phyloP scores from a whole-genome alignment of 352 stramenopile genomes.

The Paralagenidium karlingii region DNA sequence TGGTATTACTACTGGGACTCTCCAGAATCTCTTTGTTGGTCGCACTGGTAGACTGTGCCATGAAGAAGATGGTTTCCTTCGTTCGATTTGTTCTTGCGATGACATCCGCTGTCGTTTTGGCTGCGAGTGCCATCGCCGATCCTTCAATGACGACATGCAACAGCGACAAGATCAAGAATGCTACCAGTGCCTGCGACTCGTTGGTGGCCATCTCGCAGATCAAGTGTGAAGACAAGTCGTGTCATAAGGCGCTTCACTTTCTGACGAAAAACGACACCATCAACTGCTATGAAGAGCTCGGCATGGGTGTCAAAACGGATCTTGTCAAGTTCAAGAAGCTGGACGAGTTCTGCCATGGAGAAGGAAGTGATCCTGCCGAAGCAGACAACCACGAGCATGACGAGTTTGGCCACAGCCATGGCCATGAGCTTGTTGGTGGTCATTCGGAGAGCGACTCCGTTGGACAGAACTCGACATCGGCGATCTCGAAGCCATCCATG shows the following conservation, averaged over 20 bases:
- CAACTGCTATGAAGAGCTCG: too few relatives aligned
- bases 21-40: slow-evolving; percentile 11
- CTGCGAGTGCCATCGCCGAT: too few relatives aligned
- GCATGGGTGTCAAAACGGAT: too few relatives aligned
- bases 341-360: neutral
- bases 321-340: neutral
- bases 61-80: slow-evolving; percentile 3
- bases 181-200: too few relatives aligned
- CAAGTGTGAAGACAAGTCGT: too few relatives aligned
- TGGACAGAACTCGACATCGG: neutral
- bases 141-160: slow-evolving; percentile 6
- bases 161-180: slow-evolving; percentile 5
- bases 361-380: slow-evolving; percentile 2
- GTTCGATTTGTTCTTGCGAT: slow-evolving; percentile 1
- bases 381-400: neutral
- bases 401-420: neutral
- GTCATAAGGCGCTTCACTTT: too few relatives aligned
- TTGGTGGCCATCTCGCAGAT: too few relatives aligned
- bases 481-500: slow-evolving; percentile 3
- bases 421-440: neutral
- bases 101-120: neutral
- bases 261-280: too few relatives aligned
- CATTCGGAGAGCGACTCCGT: neutral
- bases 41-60: slow-evolving; percentile 8
- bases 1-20: neutral